Base-by-base conservation (phyloP, 1,284 basidiomycete genomes). In the Ganoderma lingzhi region DNA sequence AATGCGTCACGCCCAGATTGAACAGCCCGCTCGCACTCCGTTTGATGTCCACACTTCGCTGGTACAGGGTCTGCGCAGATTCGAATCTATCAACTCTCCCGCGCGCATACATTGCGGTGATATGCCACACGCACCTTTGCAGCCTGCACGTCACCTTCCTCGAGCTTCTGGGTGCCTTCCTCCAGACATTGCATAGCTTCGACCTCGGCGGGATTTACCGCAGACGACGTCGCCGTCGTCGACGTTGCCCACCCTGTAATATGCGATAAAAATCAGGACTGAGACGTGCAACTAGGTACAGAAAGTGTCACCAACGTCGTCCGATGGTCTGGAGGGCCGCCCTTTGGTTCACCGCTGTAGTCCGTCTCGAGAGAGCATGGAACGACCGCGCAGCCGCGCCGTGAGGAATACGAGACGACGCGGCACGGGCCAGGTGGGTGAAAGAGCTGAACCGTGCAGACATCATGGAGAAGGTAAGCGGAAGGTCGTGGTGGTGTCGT, bases 1-100 rank as follows among this genome's bases (percentile, higher is more conserved):
- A 96, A 77, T 94, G 90, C 4, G 94, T 95, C 44, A 96, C 95
- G 55, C 95, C 95, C 28, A 96, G 86, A 79, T 96, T 96, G 82
- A 96, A 96, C 55, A 96, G 86, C 19, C 93, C 92, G 76, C 92
- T 94, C 19, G 94, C 91, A 69, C 89, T 95, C 70, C 91, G 88
- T 78, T 93, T 92, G 68, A 96, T 93, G 73, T 93, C 88, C 15
- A 93, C 87, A 76, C 94, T 96, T 76, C 94, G 89, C 78, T 88
- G 83, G 82, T 98, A 98, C 32, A 94, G 84, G 48, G 82, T 76
- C 78, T 80, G 65, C 4, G 12, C 41, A 63, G 55, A 30, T 51
- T 45, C 41, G 53, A 44, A 30, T 4, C 48, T 9, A 28, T 67
- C 35, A 59, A 10, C 4, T 63, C 10, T 14, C 6, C 14, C 32